Percentiles rank a stretch among this genome's conserved stretches.
Conservation (phyloP, 169 alveolate genomes). For the Eimeria zaria region DNA sequence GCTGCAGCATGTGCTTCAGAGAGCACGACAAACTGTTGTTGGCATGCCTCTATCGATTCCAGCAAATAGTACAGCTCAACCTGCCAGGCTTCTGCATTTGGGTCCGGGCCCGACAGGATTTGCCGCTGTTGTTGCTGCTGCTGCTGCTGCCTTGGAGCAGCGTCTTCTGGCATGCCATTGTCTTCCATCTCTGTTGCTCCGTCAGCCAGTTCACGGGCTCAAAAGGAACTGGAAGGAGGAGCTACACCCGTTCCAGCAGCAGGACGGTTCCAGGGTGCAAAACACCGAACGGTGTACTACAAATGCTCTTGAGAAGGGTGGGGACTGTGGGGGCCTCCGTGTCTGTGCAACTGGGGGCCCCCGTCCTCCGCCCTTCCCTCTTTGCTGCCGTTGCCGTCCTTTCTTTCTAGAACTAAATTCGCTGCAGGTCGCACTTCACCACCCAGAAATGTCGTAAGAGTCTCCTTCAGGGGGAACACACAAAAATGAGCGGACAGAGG, state of each 20-base stretch:
- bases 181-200: slow-evolving; percentile 22
- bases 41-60: slow-evolving; percentile 62
- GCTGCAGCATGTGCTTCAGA: slow-evolving; percentile 21
- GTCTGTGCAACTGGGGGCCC: slow-evolving; percentile 18
- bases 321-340: slow-evolving; percentile 29
- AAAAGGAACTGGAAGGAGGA: background rate
- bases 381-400: background rate
- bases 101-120: background rate
- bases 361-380: slow-evolving; percentile 51
- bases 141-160: slow-evolving; percentile 52
- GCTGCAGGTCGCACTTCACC: background rate
- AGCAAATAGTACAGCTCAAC: slow-evolving; percentile 44
- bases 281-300: background rate
- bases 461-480: background rate
- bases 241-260: background rate
- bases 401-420: background rate
- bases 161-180: slow-evolving; percentile 9
- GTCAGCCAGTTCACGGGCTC: background rate
- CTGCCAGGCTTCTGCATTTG: slow-evolving; percentile 46
- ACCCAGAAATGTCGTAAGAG: background rate
- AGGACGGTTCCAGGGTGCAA: background rate
- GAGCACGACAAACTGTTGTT: slow-evolving; percentile 17
- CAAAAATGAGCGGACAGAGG: background rate
- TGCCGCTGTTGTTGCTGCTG: slow-evolving; percentile 4
- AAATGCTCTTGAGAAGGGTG: slow-evolving; percentile 9